Conservation (phyloP, 2,329 filamentous ascomycete species). For the Colletotrichum shisoi region DNA sequence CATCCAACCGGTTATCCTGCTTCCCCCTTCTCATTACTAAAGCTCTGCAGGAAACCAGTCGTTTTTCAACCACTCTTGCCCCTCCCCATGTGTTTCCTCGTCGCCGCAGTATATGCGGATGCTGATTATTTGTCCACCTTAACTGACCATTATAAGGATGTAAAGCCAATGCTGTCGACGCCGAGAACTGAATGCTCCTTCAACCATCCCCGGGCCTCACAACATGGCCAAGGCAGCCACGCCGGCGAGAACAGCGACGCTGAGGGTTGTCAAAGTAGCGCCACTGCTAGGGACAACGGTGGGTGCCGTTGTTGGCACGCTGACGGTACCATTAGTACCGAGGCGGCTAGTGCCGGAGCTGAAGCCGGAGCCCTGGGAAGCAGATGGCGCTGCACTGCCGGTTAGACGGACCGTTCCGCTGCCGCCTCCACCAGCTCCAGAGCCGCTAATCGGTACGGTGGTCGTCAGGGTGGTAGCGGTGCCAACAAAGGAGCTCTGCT, state of each 20-base stretch:
- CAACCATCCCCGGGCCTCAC: constrained; percentile 5
- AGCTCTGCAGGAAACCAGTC: neutral
- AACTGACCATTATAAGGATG: constrained; percentile 14
- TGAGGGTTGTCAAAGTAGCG: constrained; percentile 27
- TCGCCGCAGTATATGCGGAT: neutral
- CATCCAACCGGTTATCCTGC: constrained; percentile 4
- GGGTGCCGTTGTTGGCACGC: constrained; percentile 23
- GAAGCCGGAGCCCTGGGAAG: constrained; percentile 29
- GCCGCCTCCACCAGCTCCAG: constrained; percentile 12
- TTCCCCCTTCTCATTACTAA: neutral
- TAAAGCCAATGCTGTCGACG: neutral
- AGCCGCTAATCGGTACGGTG: constrained; percentile 37
- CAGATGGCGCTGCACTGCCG: constrained; percentile 40
- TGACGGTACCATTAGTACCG: constrained; percentile 36
- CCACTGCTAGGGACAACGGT: constrained; percentile 20
- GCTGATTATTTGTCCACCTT: neutral
- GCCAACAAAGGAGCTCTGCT: constrained; percentile 27
- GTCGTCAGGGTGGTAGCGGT: constrained; percentile 38
- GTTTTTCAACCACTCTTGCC: too few species aligned
- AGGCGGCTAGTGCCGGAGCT: constrained; percentile 40
- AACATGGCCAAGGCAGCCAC: constrained; percentile 37
- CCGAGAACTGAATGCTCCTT: neutral
- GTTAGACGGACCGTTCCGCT: constrained; percentile 40
- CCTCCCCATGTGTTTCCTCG: neutral
- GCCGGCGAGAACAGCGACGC: constrained; percentile 28